These are phyloP conservation scores for Mikania micrantha DNA, from an alignment of 129 eudicot species.

Conservation along the genomic window DNA sequence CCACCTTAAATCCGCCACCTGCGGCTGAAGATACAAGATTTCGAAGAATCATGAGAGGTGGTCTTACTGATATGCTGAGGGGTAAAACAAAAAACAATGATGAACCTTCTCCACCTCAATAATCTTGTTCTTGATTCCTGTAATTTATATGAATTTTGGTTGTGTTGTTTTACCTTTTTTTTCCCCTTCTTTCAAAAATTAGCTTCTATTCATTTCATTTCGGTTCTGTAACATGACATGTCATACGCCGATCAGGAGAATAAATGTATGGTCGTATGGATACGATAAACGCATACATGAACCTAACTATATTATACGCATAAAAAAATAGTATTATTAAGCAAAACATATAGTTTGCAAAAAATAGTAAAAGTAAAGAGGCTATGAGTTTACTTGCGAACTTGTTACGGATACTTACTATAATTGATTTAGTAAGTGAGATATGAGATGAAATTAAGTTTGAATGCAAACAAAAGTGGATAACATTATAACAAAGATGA, in stretches of 20 bases:
- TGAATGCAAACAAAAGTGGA: no score
- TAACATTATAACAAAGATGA: no score
- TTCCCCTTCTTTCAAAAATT: slow-evolving; percentile 16
- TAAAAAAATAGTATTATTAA: not conserved
- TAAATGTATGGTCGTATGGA: not conserved
- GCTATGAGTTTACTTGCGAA: no score
- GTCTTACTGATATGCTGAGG: slow-evolving; percentile 80
- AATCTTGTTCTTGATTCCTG: slow-evolving; percentile 3
- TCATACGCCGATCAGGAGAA: slow-evolving; percentile 7
- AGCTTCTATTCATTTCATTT: slow-evolving; percentile 9
- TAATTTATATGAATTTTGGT: slow-evolving; percentile 7
- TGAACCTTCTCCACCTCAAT: slow-evolving; percentile 35
- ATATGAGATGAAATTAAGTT: no score
- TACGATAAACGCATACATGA: not conserved
- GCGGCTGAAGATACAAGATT: slow-evolving; percentile 77
- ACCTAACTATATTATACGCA: not conserved
- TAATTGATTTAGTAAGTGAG: no score
- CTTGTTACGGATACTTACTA: no score
- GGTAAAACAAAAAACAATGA: slow-evolving; percentile 57
- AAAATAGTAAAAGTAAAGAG: no score
- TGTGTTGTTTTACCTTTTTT: slow-evolving; percentile 6
- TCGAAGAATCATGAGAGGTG: slow-evolving; percentile 82
- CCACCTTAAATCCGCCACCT: slow-evolving; percentile 27
- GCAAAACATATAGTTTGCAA: no score
- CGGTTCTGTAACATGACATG: not conserved